These are phyloP conservation scores for Fragilaria crotonensis DNA, from an alignment of 108 stramenopile species.

Conservation along the genomic window DNA sequence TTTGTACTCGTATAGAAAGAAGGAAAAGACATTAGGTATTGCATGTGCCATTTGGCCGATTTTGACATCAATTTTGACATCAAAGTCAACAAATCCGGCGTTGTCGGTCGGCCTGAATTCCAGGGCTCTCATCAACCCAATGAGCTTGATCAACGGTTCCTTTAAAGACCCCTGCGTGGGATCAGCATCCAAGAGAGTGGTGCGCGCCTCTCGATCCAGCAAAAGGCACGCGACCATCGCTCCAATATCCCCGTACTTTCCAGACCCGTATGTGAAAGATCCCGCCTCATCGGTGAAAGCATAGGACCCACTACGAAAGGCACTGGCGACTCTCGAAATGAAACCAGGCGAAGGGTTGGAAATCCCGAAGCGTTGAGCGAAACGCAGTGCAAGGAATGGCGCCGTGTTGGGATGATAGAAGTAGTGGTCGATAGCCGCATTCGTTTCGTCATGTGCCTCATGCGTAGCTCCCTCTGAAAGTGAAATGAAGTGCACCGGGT, in stretches of 20 bases:
- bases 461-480: constrained; percentile 17
- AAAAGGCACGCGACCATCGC: constrained; percentile 48
- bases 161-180: constrained; percentile 43
- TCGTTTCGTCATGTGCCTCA: constrained; percentile 46
- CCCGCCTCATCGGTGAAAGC: constrained; percentile 2
- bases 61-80: constrained; percentile 8
- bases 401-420: constrained; percentile 48
- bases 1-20: constrained; percentile 43
- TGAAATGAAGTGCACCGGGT: constrained; percentile 54
- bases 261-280: constrained; percentile 36
- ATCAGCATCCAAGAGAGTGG: constrained; percentile 34
- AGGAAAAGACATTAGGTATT: constrained; percentile 47
- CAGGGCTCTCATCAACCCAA: constrained; percentile 43
- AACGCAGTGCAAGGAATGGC: constrained; percentile 41
- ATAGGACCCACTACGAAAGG: constrained; percentile 31
- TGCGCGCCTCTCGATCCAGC: constrained; percentile 50
- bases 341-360: constrained; percentile 52
- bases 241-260: constrained; percentile 48
- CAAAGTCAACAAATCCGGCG: constrained; percentile 8
- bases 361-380: constrained; percentile 40
- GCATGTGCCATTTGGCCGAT: constrained; percentile 41
- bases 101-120: constrained; percentile 17
- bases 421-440: constrained; percentile 49
- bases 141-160: constrained; percentile 52
- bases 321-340: constrained; percentile 28